Conservation (phyloP, 2,329 filamentous ascomycete genomes). For the Thermoascus crustaceus region DNA sequence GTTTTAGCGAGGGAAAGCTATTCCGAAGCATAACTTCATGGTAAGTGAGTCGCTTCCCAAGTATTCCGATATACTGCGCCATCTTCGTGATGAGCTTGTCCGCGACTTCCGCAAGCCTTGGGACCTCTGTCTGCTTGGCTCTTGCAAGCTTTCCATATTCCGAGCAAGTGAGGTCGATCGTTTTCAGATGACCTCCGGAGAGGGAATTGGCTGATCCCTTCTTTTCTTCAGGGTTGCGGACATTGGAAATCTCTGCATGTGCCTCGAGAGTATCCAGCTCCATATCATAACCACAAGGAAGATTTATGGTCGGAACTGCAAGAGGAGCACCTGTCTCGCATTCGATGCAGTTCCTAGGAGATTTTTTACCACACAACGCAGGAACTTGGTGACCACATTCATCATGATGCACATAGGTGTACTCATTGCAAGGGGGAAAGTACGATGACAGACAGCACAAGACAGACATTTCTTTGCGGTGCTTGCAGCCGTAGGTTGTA, state of each 20-base stretch:
- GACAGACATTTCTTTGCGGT: slow-evolving; percentile 5
- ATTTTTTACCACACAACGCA: slow-evolving; percentile 11
- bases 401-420: slow-evolving; percentile 4
- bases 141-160: slow-evolving; percentile 14
- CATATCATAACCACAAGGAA: slow-evolving; percentile 11
- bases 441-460: slow-evolving; percentile 13
- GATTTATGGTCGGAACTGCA: slow-evolving; percentile 7
- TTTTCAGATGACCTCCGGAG: slow-evolving; percentile 3
- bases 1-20: slow-evolving; percentile 11
- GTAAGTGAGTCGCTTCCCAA: slow-evolving; percentile 11
- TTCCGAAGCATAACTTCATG: slow-evolving; percentile 9
- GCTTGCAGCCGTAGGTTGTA: slow-evolving; percentile 5
- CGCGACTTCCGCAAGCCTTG: slow-evolving; percentile 8
- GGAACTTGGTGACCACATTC: slow-evolving; percentile 13
- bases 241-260: slow-evolving; percentile 6
- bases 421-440: slow-evolving; percentile 8
- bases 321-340: slow-evolving; percentile 5
- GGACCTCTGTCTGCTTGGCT: slow-evolving; percentile 9
- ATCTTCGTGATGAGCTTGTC: slow-evolving; percentile 16
- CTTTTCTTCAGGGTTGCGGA: neutral
- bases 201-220: slow-evolving; percentile 1
- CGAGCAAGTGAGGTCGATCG: slow-evolving; percentile 8
- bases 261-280: slow-evolving; percentile 9
- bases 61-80: slow-evolving; percentile 11
- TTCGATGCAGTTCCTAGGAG: slow-evolving; percentile 8